Evolutionary conservation across 768 basidiomycete species (phyloP).

Genomic region (Galerina marginata): DNA sequence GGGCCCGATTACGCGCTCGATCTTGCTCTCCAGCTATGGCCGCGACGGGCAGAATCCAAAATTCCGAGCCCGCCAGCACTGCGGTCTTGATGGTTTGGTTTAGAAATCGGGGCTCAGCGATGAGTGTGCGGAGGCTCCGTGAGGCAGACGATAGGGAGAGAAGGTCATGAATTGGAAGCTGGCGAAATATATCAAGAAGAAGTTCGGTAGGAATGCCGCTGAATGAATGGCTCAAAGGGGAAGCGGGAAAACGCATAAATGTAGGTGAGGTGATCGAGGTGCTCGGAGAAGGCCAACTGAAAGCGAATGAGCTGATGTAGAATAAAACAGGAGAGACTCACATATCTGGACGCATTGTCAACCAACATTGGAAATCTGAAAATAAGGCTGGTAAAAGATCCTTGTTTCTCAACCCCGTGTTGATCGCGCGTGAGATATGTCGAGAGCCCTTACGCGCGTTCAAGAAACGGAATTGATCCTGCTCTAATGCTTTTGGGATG

Average conservation of each 20-base stretch:
- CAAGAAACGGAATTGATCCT: no score
- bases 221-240: background rate
- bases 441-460: background rate
- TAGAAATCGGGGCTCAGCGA: background rate
- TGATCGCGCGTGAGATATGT: background rate
- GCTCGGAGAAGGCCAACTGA: no score
- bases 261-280: no score
- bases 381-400: background rate
- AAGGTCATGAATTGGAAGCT: background rate
- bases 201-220: background rate
- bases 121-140: background rate
- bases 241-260: no score
- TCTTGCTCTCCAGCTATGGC: background rate
- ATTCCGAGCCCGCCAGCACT: background rate
- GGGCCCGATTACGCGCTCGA: no score
- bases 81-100: background rate
- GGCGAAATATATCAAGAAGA: background rate
- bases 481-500: no score
- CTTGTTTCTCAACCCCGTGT: background rate
- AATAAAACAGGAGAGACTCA: background rate
- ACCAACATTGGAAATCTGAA: background rate
- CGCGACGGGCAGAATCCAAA: background rate
- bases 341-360: background rate
- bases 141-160: background rate
- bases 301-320: no score